Evolutionary conservation across 192 early-diverging fungal genomes (phyloP).

Genomic region (Backusella westeae): DNA sequence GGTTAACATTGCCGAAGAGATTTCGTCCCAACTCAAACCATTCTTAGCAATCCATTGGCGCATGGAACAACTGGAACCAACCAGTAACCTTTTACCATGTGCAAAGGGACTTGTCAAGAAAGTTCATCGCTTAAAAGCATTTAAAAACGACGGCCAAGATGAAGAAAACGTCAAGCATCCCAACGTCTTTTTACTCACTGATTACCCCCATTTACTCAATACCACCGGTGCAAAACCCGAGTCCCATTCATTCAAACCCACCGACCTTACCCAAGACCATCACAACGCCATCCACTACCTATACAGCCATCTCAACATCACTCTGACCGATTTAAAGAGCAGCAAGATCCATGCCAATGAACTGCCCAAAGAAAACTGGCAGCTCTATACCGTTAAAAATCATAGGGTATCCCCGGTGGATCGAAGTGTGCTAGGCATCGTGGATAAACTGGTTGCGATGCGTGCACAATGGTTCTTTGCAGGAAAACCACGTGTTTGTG

Average conservation of each 20-base stretch:
- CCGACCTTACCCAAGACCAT: slow-evolving; percentile 26
- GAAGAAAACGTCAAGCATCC: neutral
- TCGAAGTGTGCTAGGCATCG: slow-evolving; percentile 30
- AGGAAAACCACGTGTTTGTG: slow-evolving; percentile 30
- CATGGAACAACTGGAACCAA: slow-evolving; percentile 30
- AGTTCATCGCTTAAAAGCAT: neutral
- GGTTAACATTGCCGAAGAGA: slow-evolving; percentile 20
- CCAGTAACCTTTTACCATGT: slow-evolving; percentile 26
- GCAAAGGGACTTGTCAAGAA: slow-evolving; percentile 26
- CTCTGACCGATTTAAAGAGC: slow-evolving; percentile 16
- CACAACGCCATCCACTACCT: slow-evolving; percentile 34
- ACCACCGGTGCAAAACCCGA: slow-evolving; percentile 24
- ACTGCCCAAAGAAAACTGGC: slow-evolving; percentile 27
- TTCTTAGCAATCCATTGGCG: slow-evolving; percentile 45
- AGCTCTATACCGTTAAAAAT: slow-evolving; percentile 3
- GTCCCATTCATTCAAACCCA: slow-evolving; percentile 29
- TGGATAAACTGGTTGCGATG: slow-evolving; percentile 41
- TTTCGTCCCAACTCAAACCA: slow-evolving; percentile 28
- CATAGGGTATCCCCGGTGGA: neutral
- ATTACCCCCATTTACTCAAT: slow-evolving; percentile 39
- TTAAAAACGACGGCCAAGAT: neutral
- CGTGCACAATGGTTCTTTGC: slow-evolving; percentile 36
- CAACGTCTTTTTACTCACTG: slow-evolving; percentile 37
- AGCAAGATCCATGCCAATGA: slow-evolving; percentile 12
- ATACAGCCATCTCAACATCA: slow-evolving; percentile 27